Evolutionary conservation across 2,329 filamentous ascomycete genomes (phyloP), one percentile per base, ranked within the genome.

Genomic region (Scedosporium dehoogii): DNA sequence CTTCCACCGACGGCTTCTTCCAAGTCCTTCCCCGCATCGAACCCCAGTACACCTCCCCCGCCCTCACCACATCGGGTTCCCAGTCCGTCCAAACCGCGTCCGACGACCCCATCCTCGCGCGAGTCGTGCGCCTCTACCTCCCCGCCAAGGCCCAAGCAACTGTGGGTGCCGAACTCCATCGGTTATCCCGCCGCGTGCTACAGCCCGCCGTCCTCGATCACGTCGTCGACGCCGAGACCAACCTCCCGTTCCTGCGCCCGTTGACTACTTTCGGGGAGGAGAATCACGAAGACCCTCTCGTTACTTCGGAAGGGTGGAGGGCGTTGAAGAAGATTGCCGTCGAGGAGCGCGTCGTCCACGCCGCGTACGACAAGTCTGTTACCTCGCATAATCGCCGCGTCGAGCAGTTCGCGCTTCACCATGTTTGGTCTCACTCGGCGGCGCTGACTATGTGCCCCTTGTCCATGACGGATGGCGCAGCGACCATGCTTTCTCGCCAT

Each of bases 1-100:
- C 64, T 3, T 65, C 65, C 12, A 64, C 65, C 10, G 59, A 62
- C 25, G 65, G 65, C 21, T 66, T 66, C 61, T 66, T 66, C 58
- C 65, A 66, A 51, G 18, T 25, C 10, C 33, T 63, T 3, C 64
- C 65, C 1, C 51, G 42, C 4, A 56, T 65, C 18, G 59, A 64
- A 14, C 61, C 63, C 5, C 64, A 66, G 59, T 66, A 63, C 46
- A 64, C 64, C 9, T 59, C 23, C 7, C 48, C 48, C 7, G 16
- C 48, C 65, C 14, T 18, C 42, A 27, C 18, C 61, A 21, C 33
- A 4, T 12, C 33, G 33, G 33, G 33, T 12, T 3, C 33, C 10
- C 33, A 38, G 10, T 38, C 33, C 4, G 33, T 38, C 33, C 33
- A 38, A 38, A 12, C 33, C 33, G 33, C 33, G 33, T 38, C 33